Percentiles rank a stretch among this genome's conserved stretches.
Conservation (phyloP, 1,284 basidiomycete species). For the Boletellus dicymbophilus region DNA sequence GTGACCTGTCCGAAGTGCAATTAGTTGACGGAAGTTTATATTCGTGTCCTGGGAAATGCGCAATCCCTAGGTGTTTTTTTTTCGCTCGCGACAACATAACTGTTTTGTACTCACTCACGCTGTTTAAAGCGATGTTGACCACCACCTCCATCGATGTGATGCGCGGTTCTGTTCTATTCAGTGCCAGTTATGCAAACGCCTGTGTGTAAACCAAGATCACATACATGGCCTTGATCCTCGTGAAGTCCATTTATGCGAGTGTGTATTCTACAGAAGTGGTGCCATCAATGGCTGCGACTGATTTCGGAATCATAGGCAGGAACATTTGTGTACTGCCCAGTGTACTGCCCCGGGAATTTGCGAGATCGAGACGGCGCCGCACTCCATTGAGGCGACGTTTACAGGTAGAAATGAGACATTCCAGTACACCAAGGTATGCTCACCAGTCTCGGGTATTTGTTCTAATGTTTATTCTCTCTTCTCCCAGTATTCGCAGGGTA, state of each 20-base stretch:
- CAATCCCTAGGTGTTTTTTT: constrained; percentile 40
- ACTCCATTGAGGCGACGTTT: constrained; percentile 58
- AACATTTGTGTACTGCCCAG: constrained; percentile 46
- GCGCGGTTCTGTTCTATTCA: constrained; percentile 50
- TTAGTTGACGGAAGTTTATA: constrained; percentile 32
- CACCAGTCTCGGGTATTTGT: no score
- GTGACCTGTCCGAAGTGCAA: constrained; percentile 37
- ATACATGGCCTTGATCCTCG: constrained; percentile 47
- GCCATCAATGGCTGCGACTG: no score
- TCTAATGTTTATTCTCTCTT: no score
- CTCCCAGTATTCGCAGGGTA: constrained; percentile 31
- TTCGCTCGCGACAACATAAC: accelerated
- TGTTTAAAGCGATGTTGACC: constrained; percentile 39
- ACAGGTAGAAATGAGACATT: constrained; percentile 44
- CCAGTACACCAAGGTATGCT: constrained; percentile 45
- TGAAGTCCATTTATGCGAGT: constrained; percentile 62
- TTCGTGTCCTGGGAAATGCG: constrained; percentile 45
- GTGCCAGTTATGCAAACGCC: constrained; percentile 54
- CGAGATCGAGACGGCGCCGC: constrained; percentile 53
- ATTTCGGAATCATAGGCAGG: constrained; percentile 23
- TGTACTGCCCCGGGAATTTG: constrained; percentile 51
- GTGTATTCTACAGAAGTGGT: no score
- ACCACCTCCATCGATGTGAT: constrained; percentile 52
- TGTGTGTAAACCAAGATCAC: constrained; percentile 51
- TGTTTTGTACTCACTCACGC: not conserved